These are phyloP conservation scores for Beauveria varroae DNA, from an alignment of 2,329 filamentous ascomycete genomes.

Conservation along the genomic window DNA sequence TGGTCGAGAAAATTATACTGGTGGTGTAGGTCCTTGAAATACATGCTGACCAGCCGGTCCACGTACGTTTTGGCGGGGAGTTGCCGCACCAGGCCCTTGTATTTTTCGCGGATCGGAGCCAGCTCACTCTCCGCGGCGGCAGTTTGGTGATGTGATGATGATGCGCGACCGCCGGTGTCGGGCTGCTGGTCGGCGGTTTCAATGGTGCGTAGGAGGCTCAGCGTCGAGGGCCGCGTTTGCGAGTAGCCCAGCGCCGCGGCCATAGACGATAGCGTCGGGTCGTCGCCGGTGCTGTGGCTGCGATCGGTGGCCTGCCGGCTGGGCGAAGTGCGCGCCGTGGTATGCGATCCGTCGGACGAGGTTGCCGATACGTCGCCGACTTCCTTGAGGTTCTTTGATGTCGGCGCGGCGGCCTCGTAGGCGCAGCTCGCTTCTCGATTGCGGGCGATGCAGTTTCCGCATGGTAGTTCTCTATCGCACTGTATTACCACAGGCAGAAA, in stretches of 20 bases:
- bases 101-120: slow-evolving; percentile 42
- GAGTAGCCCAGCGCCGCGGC: slow-evolving; percentile 49
- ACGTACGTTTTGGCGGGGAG: slow-evolving; percentile 47
- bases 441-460: slow-evolving; percentile 50
- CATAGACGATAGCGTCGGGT: slow-evolving; percentile 31
- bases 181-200: slow-evolving; percentile 34
- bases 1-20: slow-evolving; percentile 51
- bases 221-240: slow-evolving; percentile 41
- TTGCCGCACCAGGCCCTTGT: slow-evolving; percentile 50
- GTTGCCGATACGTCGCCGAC: too few species aligned
- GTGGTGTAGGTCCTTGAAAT: slow-evolving; percentile 52
- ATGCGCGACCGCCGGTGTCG: slow-evolving; percentile 14
- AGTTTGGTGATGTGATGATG: not conserved
- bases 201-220: slow-evolving; percentile 48
- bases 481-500: slow-evolving; percentile 17
- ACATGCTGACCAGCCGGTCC: slow-evolving; percentile 46
- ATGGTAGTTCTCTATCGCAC: slow-evolving; percentile 54
- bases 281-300: not conserved
- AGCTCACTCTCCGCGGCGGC: not conserved
- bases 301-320: not conserved
- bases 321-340: not conserved
- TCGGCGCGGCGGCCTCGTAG: slow-evolving; percentile 46
- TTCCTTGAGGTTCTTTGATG: slow-evolving; percentile 16
- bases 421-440: slow-evolving; percentile 48
- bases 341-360: not conserved